A percentile compares a stretch with the other conserved stretches of the same genome.
Evolutionary conservation across 2,329 filamentous ascomycete genomes (phyloP).

Genomic region (Chrysosporium keratinophilum): DNA sequence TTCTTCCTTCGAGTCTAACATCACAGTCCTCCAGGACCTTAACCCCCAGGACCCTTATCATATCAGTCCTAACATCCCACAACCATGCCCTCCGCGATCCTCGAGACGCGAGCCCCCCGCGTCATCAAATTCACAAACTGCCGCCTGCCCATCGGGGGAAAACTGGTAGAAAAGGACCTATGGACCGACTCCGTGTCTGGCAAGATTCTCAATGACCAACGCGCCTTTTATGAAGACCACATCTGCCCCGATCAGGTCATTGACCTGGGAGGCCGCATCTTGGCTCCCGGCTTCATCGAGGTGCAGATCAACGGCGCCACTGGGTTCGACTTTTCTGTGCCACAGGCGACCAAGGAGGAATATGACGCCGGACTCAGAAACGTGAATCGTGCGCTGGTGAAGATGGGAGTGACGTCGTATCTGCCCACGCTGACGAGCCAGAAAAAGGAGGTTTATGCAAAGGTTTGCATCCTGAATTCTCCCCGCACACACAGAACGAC

Average conservation of each 20-base stretch:
- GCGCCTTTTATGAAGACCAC: conserved; percentile 43
- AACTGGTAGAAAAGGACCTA: conserved; percentile 65
- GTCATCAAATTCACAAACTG: conserved; percentile 89
- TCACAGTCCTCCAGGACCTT: conserved; percentile 16
- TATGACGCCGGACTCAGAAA: conserved; percentile 64
- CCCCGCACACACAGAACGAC: not conserved
- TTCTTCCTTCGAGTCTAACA: conserved; percentile 15
- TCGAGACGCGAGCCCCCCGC: conserved; percentile 25
- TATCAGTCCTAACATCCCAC: conserved; percentile 27
- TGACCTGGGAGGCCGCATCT: conserved; percentile 70
- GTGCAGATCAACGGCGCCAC: conserved; percentile 86
- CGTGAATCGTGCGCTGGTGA: conserved; percentile 60
- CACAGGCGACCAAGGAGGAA: conserved; percentile 51
- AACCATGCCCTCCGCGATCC: conserved; percentile 11
- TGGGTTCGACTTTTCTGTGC: conserved; percentile 82
- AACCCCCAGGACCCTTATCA: conserved; percentile 23
- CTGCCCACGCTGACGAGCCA: conserved; percentile 66
- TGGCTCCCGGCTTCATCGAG: conserved; percentile 80
- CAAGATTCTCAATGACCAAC: conserved; percentile 64
- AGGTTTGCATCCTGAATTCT: conserved; percentile 39
- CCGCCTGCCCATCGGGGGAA: conserved; percentile 57
- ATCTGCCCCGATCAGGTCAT: conserved; percentile 59
- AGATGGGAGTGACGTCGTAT: conserved; percentile 80
- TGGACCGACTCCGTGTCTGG: conserved; percentile 77
- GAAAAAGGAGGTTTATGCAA: conserved; percentile 75